Conservation (phyloP, 306 rosid species). For the Heteromeles arbutifolia region DNA sequence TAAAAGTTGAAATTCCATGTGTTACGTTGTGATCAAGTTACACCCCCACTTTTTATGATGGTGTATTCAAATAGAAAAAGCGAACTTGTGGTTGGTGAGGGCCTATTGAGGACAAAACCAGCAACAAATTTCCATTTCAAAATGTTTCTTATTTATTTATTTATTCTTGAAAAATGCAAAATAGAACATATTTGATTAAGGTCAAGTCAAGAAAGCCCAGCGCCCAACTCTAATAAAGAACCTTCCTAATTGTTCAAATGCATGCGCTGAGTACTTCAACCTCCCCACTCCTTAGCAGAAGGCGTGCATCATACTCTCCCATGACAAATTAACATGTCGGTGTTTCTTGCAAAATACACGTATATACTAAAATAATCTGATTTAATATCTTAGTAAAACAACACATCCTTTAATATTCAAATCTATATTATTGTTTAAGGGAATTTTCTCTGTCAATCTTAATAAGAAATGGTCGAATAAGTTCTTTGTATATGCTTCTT, state of each 20-base stretch:
- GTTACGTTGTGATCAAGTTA: not conserved
- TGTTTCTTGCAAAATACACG: not conserved
- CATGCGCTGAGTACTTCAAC: constrained; percentile 20
- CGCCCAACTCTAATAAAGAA: constrained; percentile 21
- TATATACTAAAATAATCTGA: not conserved
- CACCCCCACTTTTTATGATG: not conserved
- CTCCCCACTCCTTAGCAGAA: not conserved
- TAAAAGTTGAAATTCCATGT: too few species aligned
- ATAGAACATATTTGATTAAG: not conserved
- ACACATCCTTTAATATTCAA: not conserved
- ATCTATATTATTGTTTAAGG: not conserved
- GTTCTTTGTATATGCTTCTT: not conserved
- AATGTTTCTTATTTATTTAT: not conserved
- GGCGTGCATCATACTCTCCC: constrained; percentile 8
- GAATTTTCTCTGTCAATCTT: too few species aligned
- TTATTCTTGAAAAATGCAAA: not conserved
- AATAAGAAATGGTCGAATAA: not conserved
- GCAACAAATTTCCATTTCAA: not conserved
- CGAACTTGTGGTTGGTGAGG: constrained; percentile 18
- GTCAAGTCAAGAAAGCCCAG: constrained; percentile 38
- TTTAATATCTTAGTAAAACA: not conserved
- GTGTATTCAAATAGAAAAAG: not conserved
- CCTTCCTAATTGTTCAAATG: constrained; percentile 25
- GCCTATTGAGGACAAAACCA: constrained; percentile 9
- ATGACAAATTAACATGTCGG: not conserved